A percentile compares a stretch with the other conserved stretches of the same genome.
Conservation (phyloP, 2,329 filamentous ascomycete genomes). For the Diaporthe vaccinii region DNA sequence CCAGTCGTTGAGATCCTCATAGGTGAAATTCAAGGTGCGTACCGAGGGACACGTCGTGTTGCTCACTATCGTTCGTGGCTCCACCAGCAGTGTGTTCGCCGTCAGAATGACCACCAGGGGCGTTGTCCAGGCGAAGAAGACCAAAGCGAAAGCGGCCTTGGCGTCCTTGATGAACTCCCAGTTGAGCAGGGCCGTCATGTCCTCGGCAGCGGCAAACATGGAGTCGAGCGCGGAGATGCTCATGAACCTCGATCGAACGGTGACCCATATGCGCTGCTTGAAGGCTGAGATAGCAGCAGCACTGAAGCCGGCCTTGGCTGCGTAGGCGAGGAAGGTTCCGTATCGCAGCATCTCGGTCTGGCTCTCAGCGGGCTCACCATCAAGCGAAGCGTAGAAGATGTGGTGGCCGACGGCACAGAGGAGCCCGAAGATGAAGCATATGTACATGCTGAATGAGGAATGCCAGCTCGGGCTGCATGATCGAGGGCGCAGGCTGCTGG, state of each 20-base stretch:
- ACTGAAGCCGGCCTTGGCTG: conserved; percentile 54
- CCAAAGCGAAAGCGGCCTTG: conserved; percentile 59
- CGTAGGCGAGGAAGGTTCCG: conserved; percentile 55
- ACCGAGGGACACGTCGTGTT: conserved; percentile 43
- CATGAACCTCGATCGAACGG: conserved; percentile 46
- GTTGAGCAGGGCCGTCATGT: conserved; percentile 67
- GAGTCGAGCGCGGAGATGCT: conserved; percentile 49
- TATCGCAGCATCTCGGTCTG: conserved; percentile 56
- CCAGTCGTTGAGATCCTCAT: conserved; percentile 47
- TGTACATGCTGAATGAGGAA: conserved; percentile 51
- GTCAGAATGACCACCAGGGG: conserved; percentile 49
- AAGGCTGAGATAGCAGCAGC: conserved; percentile 50
- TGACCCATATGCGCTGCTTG: conserved; percentile 47
- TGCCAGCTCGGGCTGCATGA: conserved; percentile 40
- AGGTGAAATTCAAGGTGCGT: conserved; percentile 48
- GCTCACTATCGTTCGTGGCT: conserved; percentile 40
- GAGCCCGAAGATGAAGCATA: conserved; percentile 53
- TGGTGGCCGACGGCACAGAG: conserved; percentile 54
- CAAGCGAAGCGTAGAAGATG: conserved; percentile 52
- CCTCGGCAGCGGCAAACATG: conserved; percentile 54
- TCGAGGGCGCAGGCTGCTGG: background rate
- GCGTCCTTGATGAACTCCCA: conserved; percentile 48
- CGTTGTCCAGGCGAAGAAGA: conserved; percentile 46
- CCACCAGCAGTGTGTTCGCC: conserved; percentile 47
- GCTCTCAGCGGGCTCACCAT: conserved; percentile 50